phyloP scores from a whole-genome alignment of 371 early-diverging fungal genomes.

The Mucor velutinosus region DNA sequence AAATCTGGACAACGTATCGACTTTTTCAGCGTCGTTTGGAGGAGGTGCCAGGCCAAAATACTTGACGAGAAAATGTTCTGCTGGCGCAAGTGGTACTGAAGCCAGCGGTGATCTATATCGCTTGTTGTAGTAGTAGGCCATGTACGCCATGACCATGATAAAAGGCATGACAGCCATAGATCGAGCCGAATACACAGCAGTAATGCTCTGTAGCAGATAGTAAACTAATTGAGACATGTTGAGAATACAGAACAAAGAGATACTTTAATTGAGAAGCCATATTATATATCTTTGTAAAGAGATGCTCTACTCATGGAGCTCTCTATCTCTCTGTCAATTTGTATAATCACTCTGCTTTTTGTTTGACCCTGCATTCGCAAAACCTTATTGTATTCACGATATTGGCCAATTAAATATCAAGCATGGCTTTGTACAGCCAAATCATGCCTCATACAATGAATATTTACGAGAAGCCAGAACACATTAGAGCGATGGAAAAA shows the following conservation, averaged over 20 bases:
- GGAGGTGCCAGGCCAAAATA: slow-evolving; percentile 49
- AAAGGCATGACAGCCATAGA: not conserved
- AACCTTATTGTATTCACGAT: slow-evolving; percentile 27
- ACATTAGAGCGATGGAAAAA: not conserved
- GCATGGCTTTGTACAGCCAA: not conserved
- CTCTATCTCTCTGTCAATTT: not conserved
- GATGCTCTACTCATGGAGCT: not conserved
- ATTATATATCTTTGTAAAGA: not conserved
- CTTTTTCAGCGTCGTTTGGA: slow-evolving; percentile 28
- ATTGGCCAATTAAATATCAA: slow-evolving; percentile 18
- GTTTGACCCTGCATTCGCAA: not conserved
- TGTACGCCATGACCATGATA: not conserved
- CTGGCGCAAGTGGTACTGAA: slow-evolving; percentile 29
- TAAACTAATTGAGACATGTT: not conserved
- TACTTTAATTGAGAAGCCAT: not conserved
- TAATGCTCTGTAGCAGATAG: not conserved
- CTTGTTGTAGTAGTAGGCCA: slow-evolving; percentile 20
- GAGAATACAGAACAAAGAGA: not conserved
- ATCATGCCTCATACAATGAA: not conserved
- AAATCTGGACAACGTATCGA: slow-evolving; percentile 39
- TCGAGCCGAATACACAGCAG: not conserved
- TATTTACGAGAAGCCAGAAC: not conserved
- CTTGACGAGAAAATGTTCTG: slow-evolving; percentile 32
- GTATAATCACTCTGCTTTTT: not conserved
- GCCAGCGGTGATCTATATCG: slow-evolving; percentile 34